phyloP scores from a whole-genome alignment of 2,329 filamentous ascomycete species.

The Sclerotinia glacialis region DNA sequence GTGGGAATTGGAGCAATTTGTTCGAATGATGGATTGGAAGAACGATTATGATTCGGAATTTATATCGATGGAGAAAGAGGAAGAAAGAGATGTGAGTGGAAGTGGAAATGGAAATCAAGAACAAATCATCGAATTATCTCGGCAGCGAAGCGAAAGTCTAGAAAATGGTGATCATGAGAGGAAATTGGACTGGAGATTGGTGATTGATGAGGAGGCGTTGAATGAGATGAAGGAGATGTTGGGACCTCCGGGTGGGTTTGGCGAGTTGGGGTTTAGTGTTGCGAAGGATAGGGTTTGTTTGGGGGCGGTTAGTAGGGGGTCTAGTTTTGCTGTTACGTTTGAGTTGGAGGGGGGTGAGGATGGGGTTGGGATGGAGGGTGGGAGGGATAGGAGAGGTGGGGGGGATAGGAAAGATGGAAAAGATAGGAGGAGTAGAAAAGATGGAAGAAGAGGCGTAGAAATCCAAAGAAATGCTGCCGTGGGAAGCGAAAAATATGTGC shows the following conservation, averaged over 20 bases:
- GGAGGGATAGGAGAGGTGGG: neutral
- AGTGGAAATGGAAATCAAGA: neutral
- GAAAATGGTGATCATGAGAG: constrained; percentile 14
- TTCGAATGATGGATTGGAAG: neutral
- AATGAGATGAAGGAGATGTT: constrained; percentile 29
- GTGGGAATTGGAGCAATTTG: neutral
- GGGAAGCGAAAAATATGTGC: too few relatives aligned
- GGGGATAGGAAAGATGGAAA: neutral
- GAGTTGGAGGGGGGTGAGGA: neutral
- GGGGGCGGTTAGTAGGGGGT: constrained; percentile 26
- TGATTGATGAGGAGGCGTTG: constrained; percentile 23
- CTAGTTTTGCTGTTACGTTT: constrained; percentile 21
- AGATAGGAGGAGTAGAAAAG: too few relatives aligned
- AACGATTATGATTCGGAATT: neutral
- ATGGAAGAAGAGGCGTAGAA: too few relatives aligned
- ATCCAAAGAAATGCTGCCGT: too few relatives aligned
- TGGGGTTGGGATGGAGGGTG: neutral
- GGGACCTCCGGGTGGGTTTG: constrained; percentile 28
- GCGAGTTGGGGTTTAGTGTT: constrained; percentile 27
- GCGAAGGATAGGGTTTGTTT: constrained; percentile 23
- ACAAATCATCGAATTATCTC: constrained; percentile 8
- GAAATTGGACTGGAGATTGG: constrained; percentile 25
- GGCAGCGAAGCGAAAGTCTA: neutral
- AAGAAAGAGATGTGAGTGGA: neutral
- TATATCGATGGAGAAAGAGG: neutral